A percentile compares a stretch with the other conserved stretches of the same genome.
Conservation (phyloP, 306 rosid genomes). For the Cucumis cinereus region DNA sequence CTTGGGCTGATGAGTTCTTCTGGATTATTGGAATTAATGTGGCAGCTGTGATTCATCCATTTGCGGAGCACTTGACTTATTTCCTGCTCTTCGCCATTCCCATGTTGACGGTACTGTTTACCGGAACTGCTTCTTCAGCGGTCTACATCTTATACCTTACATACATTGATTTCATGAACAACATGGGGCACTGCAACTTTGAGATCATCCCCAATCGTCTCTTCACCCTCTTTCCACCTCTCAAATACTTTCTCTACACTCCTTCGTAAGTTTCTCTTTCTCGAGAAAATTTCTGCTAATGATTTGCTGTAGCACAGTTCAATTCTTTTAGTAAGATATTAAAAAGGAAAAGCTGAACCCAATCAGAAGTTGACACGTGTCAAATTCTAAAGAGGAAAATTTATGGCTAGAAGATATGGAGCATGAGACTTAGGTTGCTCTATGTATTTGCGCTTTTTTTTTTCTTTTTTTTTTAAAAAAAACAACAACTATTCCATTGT, state of each 20-base stretch:
- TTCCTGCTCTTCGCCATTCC: conserved; percentile 25
- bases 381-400: too few species aligned
- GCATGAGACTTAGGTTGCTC: too few species aligned
- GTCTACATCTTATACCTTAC: conserved; percentile 2
- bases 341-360: too few species aligned
- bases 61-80: conserved; percentile 32
- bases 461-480: too few species aligned
- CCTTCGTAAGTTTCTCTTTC: conserved; percentile 21
- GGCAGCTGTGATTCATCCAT: conserved; percentile 43
- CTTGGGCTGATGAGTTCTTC: not conserved
- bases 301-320: too few species aligned
- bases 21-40: not conserved
- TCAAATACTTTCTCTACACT: conserved; percentile 31
- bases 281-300: not conserved
- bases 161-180: conserved; percentile 36
- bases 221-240: conserved; percentile 30
- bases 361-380: too few species aligned
- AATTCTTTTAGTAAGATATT: too few species aligned
- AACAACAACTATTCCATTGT: too few species aligned
- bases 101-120: not conserved
- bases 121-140: conserved; percentile 9
- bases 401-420: too few species aligned
- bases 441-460: too few species aligned
- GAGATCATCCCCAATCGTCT: conserved; percentile 31
- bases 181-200: conserved; percentile 39